Evolutionary conservation across 225 moss, liverwort and hornwort genomes (phyloP).

Genomic region (Rhytidiadelphus loreus): DNA sequence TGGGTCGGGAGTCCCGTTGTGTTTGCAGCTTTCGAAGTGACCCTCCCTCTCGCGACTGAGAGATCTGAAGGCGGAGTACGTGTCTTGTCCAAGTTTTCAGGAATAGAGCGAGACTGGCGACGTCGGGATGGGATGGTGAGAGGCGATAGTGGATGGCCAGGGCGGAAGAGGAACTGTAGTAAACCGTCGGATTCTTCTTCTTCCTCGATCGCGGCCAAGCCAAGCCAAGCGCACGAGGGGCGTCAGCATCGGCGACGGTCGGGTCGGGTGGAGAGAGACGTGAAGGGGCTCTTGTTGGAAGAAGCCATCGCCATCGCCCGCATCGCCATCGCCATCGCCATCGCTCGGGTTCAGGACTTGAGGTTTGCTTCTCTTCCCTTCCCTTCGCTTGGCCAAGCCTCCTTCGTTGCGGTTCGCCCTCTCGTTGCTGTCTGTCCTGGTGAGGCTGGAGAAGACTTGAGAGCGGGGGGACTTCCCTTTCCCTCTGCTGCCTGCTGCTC

Average conservation of each 20-base stretch:
- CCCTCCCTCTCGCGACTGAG: not conserved
- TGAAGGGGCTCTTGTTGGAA: not conserved
- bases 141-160: not conserved
- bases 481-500: not conserved
- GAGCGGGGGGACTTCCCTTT: not conserved
- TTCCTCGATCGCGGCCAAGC: not conserved
- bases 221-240: constrained; percentile 3
- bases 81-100: not conserved
- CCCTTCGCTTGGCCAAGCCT: not conserved
- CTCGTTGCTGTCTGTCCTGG: constrained; percentile 18
- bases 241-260: constrained; percentile 7
- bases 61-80: not conserved
- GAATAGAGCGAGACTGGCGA: not conserved
- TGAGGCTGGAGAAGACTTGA: not conserved
- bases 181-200: not conserved
- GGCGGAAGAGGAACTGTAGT: not conserved
- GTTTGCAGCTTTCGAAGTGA: not conserved
- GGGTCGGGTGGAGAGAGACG: constrained; percentile 13
- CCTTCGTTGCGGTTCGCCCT: not conserved
- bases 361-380: not conserved
- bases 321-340: not conserved
- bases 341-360: not conserved
- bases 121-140: not conserved
- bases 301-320: not conserved
- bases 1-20: not conserved